phyloP scores from a whole-genome alignment of 2,329 filamentous ascomycete genomes.

The Trichoderma sp. region DNA sequence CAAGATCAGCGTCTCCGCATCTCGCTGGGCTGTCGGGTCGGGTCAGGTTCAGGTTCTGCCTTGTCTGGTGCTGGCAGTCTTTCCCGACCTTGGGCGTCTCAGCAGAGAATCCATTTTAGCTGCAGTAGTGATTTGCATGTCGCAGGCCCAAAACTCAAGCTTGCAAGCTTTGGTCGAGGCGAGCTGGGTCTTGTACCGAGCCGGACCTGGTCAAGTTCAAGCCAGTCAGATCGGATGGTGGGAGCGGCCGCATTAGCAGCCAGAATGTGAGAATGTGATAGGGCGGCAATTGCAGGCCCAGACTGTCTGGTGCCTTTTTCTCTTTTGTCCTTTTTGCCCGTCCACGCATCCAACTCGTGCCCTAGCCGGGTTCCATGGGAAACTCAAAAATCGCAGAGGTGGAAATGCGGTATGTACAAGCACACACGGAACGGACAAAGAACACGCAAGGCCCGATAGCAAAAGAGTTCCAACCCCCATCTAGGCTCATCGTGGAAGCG shows the following conservation, averaged over 20 bases:
- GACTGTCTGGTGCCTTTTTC: not conserved
- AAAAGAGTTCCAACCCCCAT: not conserved
- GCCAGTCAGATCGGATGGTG: slow-evolving; percentile 15
- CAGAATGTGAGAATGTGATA: not conserved
- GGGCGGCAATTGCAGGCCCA: not conserved
- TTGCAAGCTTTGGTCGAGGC: not conserved
- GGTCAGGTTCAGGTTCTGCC: not conserved
- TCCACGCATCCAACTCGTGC: not conserved
- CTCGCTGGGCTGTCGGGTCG: not conserved
- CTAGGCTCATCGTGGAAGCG: not conserved
- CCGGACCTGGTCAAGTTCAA: not conserved
- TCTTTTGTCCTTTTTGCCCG: not conserved
- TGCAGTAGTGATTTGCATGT: slow-evolving; percentile 22
- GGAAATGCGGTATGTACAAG: not conserved
- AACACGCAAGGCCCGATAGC: slow-evolving; percentile 1
- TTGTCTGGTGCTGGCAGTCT: not conserved
- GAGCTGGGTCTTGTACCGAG: slow-evolving; percentile 4
- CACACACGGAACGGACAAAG: not conserved
- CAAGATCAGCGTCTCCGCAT: slow-evolving; percentile 10
- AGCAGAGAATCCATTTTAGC: slow-evolving; percentile 13
- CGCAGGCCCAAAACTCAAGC: not conserved
- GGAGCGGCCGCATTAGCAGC: not conserved
- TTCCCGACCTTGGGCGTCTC: not conserved
- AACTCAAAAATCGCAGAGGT: not conserved
- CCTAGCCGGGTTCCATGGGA: not conserved